Evolutionary conservation across 805 yeast species (phyloP).

Genomic region (Yamadazyma tumulicola): DNA sequence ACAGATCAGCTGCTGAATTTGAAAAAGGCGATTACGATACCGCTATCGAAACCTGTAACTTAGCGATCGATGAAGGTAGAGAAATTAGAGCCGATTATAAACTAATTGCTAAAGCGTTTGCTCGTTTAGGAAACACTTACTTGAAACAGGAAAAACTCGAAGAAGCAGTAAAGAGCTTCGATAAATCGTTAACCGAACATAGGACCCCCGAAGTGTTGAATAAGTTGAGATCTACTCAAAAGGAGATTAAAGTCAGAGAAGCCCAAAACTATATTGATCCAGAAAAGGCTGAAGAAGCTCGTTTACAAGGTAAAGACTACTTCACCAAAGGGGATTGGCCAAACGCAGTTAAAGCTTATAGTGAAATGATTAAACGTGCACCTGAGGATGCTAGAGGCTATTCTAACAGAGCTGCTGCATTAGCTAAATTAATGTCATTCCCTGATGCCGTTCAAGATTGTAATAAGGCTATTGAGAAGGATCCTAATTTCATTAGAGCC

Average conservation of each 20-base stretch:
- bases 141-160: slow-evolving; percentile 69
- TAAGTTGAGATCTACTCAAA: slow-evolving; percentile 85
- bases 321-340: slow-evolving; percentile 97
- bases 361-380: slow-evolving; percentile 96
- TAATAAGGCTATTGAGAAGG: slow-evolving; percentile 81
- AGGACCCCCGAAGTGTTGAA: slow-evolving; percentile 90
- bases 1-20: slow-evolving; percentile 96
- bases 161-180: slow-evolving; percentile 73
- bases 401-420: slow-evolving; percentile 97
- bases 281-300: slow-evolving; percentile 91
- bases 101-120: slow-evolving; percentile 86
- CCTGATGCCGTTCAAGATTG: slow-evolving; percentile 95
- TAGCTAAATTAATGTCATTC: slow-evolving; percentile 91
- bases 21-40: slow-evolving; percentile 91
- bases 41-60: slow-evolving; percentile 75
- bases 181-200: slow-evolving; percentile 93
- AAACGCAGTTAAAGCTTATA: slow-evolving; percentile 86
- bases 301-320: slow-evolving; percentile 84
- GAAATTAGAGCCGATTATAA: slow-evolving; percentile 89
- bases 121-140: slow-evolving; percentile 83
- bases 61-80: slow-evolving; percentile 87
- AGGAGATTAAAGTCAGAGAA: slow-evolving; percentile 76
- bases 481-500: slow-evolving; percentile 88
- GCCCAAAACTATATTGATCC: slow-evolving; percentile 79
- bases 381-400: slow-evolving; percentile 96